phyloP scores from a whole-genome alignment of 345 rosid species.

The Eutrema japonicum region DNA sequence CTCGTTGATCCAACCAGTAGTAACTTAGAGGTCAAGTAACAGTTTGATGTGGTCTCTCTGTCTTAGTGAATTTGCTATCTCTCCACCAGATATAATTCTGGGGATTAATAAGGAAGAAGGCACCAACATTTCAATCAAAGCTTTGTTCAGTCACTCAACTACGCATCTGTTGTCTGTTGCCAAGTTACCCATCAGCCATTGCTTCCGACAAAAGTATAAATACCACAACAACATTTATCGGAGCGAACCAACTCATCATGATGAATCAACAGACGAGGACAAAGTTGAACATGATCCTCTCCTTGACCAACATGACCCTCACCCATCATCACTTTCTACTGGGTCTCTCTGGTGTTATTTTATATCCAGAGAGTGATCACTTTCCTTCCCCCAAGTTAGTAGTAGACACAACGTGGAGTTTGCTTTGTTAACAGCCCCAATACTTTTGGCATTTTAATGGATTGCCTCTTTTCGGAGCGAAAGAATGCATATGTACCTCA shows the following conservation, averaged over 20 bases:
- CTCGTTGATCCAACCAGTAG: neutral
- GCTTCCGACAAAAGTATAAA: slow-evolving; percentile 27
- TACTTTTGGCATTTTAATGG: slow-evolving; percentile 21
- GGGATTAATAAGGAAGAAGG: slow-evolving; percentile 26
- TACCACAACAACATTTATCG: slow-evolving; percentile 22
- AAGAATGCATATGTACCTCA: slow-evolving; percentile 33
- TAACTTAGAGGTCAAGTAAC: slow-evolving; percentile 9
- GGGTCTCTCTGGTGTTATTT: slow-evolving; percentile 21
- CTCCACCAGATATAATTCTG: slow-evolving; percentile 31
- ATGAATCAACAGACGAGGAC: slow-evolving; percentile 27
- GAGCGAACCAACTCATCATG: neutral
- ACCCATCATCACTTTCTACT: slow-evolving; percentile 22
- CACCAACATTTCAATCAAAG: slow-evolving; percentile 18
- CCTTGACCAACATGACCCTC: neutral
- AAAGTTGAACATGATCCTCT: slow-evolving; percentile 13
- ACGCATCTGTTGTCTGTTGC: slow-evolving; percentile 3
- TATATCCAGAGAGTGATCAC: slow-evolving; percentile 3
- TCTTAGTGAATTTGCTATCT: neutral
- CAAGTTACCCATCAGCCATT: slow-evolving; percentile 20
- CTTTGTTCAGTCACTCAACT: slow-evolving; percentile 17
- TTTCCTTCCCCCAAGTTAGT: slow-evolving; percentile 19
- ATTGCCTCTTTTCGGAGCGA: slow-evolving; percentile 15
- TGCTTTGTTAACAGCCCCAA: slow-evolving; percentile 2
- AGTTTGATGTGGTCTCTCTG: neutral
- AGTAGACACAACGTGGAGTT: slow-evolving; percentile 12